Evolutionary conservation across 257 asterid genomes (phyloP).

Genomic region (Capsicum chinense): DNA sequence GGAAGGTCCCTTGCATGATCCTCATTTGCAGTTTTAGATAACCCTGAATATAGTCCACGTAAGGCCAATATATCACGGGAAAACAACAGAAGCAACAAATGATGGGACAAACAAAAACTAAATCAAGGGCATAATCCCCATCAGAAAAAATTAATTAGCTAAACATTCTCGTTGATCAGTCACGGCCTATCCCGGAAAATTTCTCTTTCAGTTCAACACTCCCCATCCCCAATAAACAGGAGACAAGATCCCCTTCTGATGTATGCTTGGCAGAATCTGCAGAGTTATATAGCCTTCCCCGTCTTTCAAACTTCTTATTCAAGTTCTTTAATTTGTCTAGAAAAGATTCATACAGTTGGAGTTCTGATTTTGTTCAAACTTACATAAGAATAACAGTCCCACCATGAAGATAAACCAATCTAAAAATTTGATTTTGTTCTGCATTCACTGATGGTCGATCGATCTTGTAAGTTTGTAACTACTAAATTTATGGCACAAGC

Average conservation of each 20-base stretch:
- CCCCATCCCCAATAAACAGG: not conserved
- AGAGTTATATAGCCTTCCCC: not conserved
- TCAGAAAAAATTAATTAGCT: not conserved
- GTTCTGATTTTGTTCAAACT: not conserved
- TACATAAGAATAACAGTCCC: not conserved
- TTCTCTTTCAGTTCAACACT: not conserved
- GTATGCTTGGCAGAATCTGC: not conserved
- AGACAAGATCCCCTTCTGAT: not conserved
- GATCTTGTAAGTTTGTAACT: not conserved
- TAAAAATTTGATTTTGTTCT: not conserved
- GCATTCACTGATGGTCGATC: not conserved
- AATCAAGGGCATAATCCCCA: not conserved
- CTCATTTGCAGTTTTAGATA: slow-evolving; percentile 88
- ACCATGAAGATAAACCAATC: not conserved
- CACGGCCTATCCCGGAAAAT: not conserved
- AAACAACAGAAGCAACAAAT: not conserved
- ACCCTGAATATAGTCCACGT: slow-evolving; percentile 52
- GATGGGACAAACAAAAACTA: not conserved
- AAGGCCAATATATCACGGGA: not conserved
- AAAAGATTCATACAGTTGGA: not conserved
- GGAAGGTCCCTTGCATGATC: slow-evolving; percentile 92
- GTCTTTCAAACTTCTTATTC: not conserved
- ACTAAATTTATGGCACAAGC: not conserved
- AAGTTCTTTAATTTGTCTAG: not conserved
- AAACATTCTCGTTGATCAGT: slow-evolving; percentile 3